A percentile compares a stretch with the other conserved stretches of the same genome.
These are phyloP conservation scores for Bisporella sp. DNA, from an alignment of 2,329 filamentous ascomycete genomes.

Conservation along the genomic window DNA sequence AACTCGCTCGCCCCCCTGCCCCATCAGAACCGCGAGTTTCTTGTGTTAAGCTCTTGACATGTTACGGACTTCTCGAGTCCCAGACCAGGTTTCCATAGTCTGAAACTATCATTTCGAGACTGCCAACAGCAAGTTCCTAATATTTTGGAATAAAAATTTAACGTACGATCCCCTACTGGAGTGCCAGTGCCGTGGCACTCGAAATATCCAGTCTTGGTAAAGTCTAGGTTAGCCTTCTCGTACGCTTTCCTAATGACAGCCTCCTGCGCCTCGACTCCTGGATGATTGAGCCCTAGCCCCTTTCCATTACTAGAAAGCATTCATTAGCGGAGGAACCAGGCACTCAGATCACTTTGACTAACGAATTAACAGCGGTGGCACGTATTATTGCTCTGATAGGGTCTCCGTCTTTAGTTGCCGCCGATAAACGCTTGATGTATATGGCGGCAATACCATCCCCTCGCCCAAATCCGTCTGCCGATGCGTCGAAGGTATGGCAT, in stretches of 20 bases:
- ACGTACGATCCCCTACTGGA: slow-evolving; percentile 5
- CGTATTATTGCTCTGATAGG: slow-evolving; percentile 36
- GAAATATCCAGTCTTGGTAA: slow-evolving; percentile 12
- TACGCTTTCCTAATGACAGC: slow-evolving; percentile 20
- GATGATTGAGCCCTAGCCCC: background rate
- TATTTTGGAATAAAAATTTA: too few species aligned
- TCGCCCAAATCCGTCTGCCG: slow-evolving; percentile 56
- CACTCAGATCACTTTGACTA: background rate
- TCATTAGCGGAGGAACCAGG: background rate
- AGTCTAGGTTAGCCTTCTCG: background rate
- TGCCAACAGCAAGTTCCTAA: too few species aligned
- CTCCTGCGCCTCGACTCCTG: background rate
- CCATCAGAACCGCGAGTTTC: too few species aligned
- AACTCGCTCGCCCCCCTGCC: too few species aligned
- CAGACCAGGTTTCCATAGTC: too few species aligned
- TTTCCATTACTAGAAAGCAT: background rate
- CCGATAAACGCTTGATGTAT: slow-evolving; percentile 49
- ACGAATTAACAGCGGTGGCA: background rate
- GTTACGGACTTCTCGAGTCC: too few species aligned
- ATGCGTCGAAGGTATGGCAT: slow-evolving; percentile 48
- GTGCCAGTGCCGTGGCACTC: slow-evolving; percentile 13
- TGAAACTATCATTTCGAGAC: too few species aligned
- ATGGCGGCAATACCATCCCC: slow-evolving; percentile 55
- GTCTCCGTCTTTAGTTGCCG: slow-evolving; percentile 53
- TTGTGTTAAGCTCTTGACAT: too few species aligned